Percentiles rank a stretch among this genome's conserved stretches.
phyloP scores from a whole-genome alignment of 208 protist genomes.

The Leishmania martiniquensis region DNA sequence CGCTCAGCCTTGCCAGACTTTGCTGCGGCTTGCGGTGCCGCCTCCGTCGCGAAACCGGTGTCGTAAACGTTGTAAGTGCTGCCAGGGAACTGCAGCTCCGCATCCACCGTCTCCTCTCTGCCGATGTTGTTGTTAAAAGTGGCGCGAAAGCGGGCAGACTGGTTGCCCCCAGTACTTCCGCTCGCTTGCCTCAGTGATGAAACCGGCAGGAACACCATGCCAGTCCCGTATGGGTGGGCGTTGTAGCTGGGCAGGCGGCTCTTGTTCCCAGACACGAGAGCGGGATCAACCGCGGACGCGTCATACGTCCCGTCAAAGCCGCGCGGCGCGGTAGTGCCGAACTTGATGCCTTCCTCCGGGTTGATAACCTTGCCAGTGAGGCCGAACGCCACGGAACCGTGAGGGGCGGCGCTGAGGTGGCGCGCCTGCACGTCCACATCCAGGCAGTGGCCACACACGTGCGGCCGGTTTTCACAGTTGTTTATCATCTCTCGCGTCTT shows the following conservation, averaged over 20 bases:
- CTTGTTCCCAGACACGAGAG: slow-evolving; percentile 32
- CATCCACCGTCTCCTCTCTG: slow-evolving; percentile 40
- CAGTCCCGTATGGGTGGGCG: slow-evolving; percentile 75
- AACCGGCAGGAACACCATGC: slow-evolving; percentile 73
- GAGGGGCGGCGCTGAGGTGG: slow-evolving; percentile 44
- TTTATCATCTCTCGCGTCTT: slow-evolving; percentile 61
- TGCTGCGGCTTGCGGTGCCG: background rate
- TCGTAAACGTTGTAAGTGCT: slow-evolving; percentile 85
- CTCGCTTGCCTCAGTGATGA: slow-evolving; percentile 17
- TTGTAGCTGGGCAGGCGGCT: slow-evolving; percentile 53
- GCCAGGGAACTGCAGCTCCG: slow-evolving; percentile 71
- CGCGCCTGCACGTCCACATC: slow-evolving; percentile 70
- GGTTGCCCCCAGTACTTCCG: background rate
- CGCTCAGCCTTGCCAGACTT: slow-evolving; percentile 13
- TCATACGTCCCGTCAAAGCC: slow-evolving; percentile 51
- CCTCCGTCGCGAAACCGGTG: background rate
- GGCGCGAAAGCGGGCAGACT: slow-evolving; percentile 33
- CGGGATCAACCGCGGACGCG: slow-evolving; percentile 27
- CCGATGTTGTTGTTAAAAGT: slow-evolving; percentile 72
- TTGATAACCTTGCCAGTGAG: slow-evolving; percentile 65
- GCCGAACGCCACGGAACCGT: slow-evolving; percentile 50
- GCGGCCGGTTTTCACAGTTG: slow-evolving; percentile 56
- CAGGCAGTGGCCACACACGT: slow-evolving; percentile 77
- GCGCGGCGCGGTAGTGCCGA: slow-evolving; percentile 37
- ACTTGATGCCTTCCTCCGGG: slow-evolving; percentile 55